phyloP scores from a whole-genome alignment of 768 basidiomycete genomes.

The Tricholoma furcatifolium region DNA sequence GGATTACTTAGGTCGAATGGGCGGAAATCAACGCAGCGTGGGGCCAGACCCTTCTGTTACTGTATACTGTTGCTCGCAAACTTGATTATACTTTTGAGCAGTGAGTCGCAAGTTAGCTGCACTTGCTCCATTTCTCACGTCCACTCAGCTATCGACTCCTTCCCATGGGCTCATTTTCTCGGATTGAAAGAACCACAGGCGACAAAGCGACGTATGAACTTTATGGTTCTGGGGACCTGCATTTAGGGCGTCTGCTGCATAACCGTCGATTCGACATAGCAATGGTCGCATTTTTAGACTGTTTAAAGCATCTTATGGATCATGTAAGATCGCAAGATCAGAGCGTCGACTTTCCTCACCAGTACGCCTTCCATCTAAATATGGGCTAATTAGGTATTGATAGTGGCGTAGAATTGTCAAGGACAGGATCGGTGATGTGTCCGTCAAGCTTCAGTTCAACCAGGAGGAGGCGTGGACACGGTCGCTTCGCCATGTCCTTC shows the following conservation, averaged over 20 bases:
- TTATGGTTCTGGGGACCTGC: constrained; percentile 92
- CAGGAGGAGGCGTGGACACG: constrained; percentile 97
- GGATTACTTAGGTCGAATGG: constrained; percentile 80
- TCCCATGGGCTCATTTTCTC: constrained; percentile 94
- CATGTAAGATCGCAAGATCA: constrained; percentile 75
- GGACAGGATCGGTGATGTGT: constrained; percentile 95
- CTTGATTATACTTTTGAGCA: constrained; percentile 85
- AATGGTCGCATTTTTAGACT: constrained; percentile 96
- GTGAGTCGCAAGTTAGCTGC: constrained; percentile 41
- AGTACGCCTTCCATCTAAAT: constrained; percentile 51
- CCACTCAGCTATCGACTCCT: constrained; percentile 76
- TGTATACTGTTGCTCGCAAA: constrained; percentile 91
- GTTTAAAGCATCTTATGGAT: constrained; percentile 89
- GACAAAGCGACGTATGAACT: constrained; percentile 88
- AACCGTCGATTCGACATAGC: constrained; percentile 95
- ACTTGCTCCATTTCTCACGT: not conserved
- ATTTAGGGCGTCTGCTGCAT: constrained; percentile 85
- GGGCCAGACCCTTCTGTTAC: constrained; percentile 90
- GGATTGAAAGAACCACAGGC: constrained; percentile 79
- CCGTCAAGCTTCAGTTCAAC: constrained; percentile 91
- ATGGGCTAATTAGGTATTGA: constrained; percentile 6
- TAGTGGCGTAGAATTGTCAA: constrained; percentile 67
- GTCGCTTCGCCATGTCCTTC: constrained; percentile 85
- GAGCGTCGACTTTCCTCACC: constrained; percentile 78
- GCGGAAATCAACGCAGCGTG: constrained; percentile 98